These are phyloP conservation scores for Panicum hallii DNA, from an alignment of 202 grass and related monocot genomes.

Conservation along the genomic window DNA sequence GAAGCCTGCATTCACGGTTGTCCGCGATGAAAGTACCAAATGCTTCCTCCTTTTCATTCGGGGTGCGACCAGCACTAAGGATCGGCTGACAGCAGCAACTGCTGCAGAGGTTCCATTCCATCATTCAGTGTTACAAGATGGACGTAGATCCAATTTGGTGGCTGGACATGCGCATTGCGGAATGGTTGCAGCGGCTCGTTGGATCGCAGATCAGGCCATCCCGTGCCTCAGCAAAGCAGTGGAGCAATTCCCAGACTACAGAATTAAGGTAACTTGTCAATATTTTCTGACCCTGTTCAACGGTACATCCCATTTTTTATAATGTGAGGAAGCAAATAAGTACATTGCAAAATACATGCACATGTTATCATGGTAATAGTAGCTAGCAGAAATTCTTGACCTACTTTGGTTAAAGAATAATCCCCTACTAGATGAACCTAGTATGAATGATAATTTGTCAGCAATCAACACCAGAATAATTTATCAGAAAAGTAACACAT, in stretches of 20 bases:
- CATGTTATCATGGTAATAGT: not conserved
- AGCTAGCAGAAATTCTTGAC: not conserved
- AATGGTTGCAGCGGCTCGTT: slow-evolving; percentile 73
- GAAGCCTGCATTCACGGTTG: slow-evolving; percentile 74
- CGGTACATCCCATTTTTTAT: not conserved
- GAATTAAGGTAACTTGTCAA: slow-evolving; percentile 56
- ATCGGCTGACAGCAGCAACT: slow-evolving; percentile 70
- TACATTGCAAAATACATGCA: not conserved
- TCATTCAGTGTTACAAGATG: slow-evolving; percentile 54
- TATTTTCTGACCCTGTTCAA: not conserved
- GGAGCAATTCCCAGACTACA: slow-evolving; percentile 61
- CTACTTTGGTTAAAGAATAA: not conserved
- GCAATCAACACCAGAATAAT: not conserved
- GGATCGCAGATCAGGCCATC: slow-evolving; percentile 70
- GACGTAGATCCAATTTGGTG: slow-evolving; percentile 44
- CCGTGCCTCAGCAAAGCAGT: slow-evolving; percentile 62
- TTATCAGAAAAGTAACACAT: not conserved
- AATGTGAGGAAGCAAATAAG: not conserved
- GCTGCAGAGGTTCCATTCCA: slow-evolving; percentile 72
- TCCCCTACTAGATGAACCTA: not conserved
- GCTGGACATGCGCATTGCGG: slow-evolving; percentile 72
- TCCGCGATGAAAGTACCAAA: slow-evolving; percentile 61
- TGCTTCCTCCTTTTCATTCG: slow-evolving; percentile 73
- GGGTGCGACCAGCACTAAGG: slow-evolving; percentile 66
- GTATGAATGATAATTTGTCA: not conserved